Percentiles rank a stretch among this genome's conserved stretches.
Conservation (phyloP, 345 rosid genomes). For the Citrus maxima region DNA sequence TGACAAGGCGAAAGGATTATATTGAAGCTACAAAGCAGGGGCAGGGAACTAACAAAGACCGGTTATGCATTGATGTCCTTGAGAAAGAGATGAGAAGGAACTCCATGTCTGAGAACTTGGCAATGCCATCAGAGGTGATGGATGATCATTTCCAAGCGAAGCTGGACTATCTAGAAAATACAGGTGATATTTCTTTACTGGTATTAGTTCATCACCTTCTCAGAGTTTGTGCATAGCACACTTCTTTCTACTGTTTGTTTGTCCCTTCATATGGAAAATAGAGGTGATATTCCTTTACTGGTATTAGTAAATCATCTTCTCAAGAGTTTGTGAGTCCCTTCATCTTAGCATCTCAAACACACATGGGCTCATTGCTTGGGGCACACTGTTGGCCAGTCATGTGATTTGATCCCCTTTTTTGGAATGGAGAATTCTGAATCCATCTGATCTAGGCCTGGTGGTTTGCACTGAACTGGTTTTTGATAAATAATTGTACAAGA, state of each 20-base stretch:
- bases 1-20: conserved; percentile 42
- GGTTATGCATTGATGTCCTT: conserved; percentile 37
- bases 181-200: no score
- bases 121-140: no score
- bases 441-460: background rate
- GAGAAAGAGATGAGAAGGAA: conserved; percentile 27
- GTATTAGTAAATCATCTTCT: no score
- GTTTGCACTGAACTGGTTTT: background rate
- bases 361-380: no score
- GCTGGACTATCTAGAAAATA: no score
- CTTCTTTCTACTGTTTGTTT: background rate
- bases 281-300: no score
- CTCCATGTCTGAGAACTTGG: conserved; percentile 10
- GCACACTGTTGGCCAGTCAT: no score
- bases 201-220: no score
- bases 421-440: background rate
- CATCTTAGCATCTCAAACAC: no score
- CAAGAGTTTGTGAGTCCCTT: no score
- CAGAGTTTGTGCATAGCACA: background rate
- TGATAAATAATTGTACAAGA: background rate
- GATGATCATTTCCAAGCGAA: no score
- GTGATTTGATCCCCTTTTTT: no score
- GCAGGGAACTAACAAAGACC: conserved; percentile 32
- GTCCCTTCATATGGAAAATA: background rate
- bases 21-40: conserved; percentile 25